Base-by-base conservation (phyloP, 164 flowering plant genomes). In the Tetracentron sinense region DNA sequence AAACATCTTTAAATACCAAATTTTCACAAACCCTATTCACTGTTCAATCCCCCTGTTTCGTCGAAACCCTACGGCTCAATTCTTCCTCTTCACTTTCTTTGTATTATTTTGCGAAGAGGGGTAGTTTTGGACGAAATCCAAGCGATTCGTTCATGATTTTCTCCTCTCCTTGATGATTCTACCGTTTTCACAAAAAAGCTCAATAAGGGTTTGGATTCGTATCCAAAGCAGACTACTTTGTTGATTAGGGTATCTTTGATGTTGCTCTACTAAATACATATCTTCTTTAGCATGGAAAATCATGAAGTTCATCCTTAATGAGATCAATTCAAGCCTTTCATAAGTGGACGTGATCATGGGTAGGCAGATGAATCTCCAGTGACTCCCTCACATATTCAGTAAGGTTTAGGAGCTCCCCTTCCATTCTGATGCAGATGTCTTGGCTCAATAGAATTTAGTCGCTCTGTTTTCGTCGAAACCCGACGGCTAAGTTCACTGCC, bases 341-440 rank as follows among this genome's bases (percentile, higher is more conserved):
- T 35, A 63, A 20, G 60, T 69, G 6, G 51, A 51, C 33, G 53
- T 54, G 5, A 21, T 63, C 7, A 49, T 67, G 28, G 44, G 33
- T 8, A 26, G 76, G 44, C 79, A 76, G 71, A 85, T 84, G 79
- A 87, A 86, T 76, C 90, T 91, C 56, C 74, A 91, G 17, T 63
- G 91, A 10, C 75, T 88, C 23, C 97, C 97, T 26, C 97, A 91
- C 63, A 79, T 89, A 48, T 89, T 91, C 75, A 74, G 68, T 60
- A 85, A 85, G 52, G 92, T 91, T 1, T 69, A 89, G 49, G 96
- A 87, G 71, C 80, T 91, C 0, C 96, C 93, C 0, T 80, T 89
- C 55, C 69, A 75, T 42, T 87, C 92, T 0, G 96, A 87, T 20
- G 89, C 96, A 12, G 87, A 89, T 58, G 92, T 89, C 7, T 64